Evolutionary conservation across 208 protist species (phyloP).

Genomic region (Zelonia costaricensis): DNA sequence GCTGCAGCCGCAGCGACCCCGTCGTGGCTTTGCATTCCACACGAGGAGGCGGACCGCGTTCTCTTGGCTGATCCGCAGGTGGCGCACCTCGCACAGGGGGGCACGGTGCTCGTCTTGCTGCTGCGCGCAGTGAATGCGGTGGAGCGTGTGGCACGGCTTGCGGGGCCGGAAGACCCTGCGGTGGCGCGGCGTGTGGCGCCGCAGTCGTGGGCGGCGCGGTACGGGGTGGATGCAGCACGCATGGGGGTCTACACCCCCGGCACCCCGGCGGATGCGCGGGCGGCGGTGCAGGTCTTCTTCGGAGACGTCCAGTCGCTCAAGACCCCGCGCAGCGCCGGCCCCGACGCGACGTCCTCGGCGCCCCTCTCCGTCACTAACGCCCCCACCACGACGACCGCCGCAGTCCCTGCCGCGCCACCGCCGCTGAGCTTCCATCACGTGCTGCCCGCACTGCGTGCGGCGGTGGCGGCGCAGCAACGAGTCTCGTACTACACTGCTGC

Average conservation of each 20-base stretch:
- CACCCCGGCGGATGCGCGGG: slow-evolving; percentile 48
- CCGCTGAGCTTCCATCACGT: slow-evolving; percentile 13
- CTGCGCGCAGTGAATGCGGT: slow-evolving; percentile 63
- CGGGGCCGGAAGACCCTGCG: slow-evolving; percentile 63
- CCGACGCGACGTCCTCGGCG: neutral
- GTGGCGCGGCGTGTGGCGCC: slow-evolving; percentile 55
- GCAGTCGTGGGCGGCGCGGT: slow-evolving; percentile 49
- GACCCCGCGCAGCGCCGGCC: neutral
- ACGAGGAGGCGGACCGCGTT: slow-evolving; percentile 4
- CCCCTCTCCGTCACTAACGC: neutral
- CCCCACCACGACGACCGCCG: neutral
- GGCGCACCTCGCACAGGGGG: slow-evolving; percentile 39
- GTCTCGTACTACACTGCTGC: slow-evolving; percentile 23
- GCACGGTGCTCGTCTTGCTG: slow-evolving; percentile 62
- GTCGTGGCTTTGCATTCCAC: neutral
- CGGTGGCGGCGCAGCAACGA: neutral
- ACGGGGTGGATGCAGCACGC: slow-evolving; percentile 50
- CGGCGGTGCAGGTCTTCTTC: slow-evolving; percentile 57
- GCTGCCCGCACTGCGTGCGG: slow-evolving; percentile 14
- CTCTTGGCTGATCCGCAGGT: slow-evolving; percentile 5
- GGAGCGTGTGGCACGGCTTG: slow-evolving; percentile 53
- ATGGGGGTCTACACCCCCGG: slow-evolving; percentile 71
- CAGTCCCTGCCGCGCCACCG: neutral
- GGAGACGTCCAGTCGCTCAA: slow-evolving; percentile 29
- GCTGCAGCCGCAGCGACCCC: neutral